Conservation (phyloP, 345 rosid genomes). For the Raphanus sativus region DNA sequence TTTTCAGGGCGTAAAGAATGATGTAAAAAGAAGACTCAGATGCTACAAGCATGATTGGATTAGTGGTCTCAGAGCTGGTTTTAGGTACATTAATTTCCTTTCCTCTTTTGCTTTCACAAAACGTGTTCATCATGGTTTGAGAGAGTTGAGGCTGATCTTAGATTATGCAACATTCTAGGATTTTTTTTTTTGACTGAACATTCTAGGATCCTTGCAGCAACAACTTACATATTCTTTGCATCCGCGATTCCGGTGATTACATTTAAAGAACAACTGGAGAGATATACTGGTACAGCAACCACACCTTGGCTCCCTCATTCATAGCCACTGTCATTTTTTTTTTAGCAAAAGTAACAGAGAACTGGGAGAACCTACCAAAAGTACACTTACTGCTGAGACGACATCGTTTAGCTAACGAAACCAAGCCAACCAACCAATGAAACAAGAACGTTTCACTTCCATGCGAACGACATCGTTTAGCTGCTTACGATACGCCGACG, state of each 20-base stretch:
- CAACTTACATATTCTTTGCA: slow-evolving; percentile 91
- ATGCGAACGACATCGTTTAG: too few species aligned
- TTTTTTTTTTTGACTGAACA: too few species aligned
- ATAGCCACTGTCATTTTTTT: too few species aligned
- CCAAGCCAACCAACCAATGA: too few species aligned
- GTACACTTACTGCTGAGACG: too few species aligned
- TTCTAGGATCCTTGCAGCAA: slow-evolving; percentile 84
- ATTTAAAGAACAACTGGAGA: slow-evolving; percentile 72
- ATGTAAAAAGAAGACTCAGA: slow-evolving; percentile 65
- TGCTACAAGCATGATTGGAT: slow-evolving; percentile 95
- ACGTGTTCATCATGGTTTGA: background rate
- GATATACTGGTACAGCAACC: slow-evolving; percentile 60
- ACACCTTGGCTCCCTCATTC: background rate
- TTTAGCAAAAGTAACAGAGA: too few species aligned
- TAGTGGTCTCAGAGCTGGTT: slow-evolving; percentile 75
- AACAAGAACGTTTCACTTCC: too few species aligned
- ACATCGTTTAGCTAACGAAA: too few species aligned
- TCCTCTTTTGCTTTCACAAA: background rate
- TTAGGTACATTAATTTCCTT: slow-evolving; percentile 49
- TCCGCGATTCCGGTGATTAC: slow-evolving; percentile 95
- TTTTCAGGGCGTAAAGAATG: slow-evolving; percentile 80
- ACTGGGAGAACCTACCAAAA: too few species aligned
- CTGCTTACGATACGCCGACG: too few species aligned
- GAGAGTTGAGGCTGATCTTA: background rate
- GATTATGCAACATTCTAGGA: slow-evolving; percentile 41